Evolutionary conservation across 2,329 filamentous ascomycete genomes (phyloP), one percentile per base, ranked within the genome.

Genomic region (Nothomitra cinnamomea): DNA sequence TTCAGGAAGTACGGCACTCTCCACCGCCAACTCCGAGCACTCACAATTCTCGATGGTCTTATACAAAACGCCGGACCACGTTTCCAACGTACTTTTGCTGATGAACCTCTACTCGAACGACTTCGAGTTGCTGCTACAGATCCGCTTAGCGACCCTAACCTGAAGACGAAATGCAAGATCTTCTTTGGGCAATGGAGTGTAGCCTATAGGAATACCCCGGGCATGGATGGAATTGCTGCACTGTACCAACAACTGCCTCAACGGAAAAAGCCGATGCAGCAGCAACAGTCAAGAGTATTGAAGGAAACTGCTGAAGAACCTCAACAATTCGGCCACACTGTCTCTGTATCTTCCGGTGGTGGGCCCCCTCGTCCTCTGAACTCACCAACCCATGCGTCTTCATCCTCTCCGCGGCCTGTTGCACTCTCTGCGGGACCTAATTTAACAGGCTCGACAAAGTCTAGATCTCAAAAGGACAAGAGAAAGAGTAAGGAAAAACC

Each of bases 51-150:
- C 1, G 92, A 98, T 65, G 89, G 86, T 42, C 75, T 98, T 40
- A 92, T 98, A 56, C 87, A 95, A 64, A 98, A 98, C 70, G 89
- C 88, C 1, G 90, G 90, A 1, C 75, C 83, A 12, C 79, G 83
- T 12, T 95, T 96, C 64, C 85, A 95, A 67, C 80, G 86, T 50
- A 78, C 79, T 15, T 95, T 96, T 65, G 85, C 82, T 8, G 90
- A 98, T 62, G 89, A 95, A 64, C 85, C 89, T 28, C 73, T 98
- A 40, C 78, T 98, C 56, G 92, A 98, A 68, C 84, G 92, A 22
- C 74, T 98, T 52, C 82, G 92, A 21, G 82, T 96, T 35, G 85
- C 90, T 59, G 88, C 85, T 35, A 88, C 85, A 17, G 89, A 92
- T 53, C 77, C 87, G 17, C 75, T 92, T 57, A 89, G 88, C 0